A percentile compares a stretch with the other conserved stretches of the same genome.
These are phyloP conservation scores for Xylaria flabelliformis DNA, from an alignment of 495 filamentous ascomycete genomes.

Conservation along the genomic window DNA sequence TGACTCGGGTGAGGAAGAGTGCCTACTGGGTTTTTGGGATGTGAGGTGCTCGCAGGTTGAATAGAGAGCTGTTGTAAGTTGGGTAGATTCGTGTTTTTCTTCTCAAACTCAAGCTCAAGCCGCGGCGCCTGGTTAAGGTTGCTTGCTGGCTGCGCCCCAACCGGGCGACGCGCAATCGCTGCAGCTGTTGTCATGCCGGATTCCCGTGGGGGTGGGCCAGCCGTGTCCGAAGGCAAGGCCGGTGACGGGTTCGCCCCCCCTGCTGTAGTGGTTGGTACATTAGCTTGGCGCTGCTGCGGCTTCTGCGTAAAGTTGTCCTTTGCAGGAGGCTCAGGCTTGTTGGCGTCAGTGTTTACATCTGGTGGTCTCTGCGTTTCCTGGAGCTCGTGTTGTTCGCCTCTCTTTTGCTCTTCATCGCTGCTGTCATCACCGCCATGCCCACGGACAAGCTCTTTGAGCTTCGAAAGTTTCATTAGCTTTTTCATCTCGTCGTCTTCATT, in stretches of 20 bases:
- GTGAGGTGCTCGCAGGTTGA: not conserved
- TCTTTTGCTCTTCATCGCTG: conserved; percentile 1
- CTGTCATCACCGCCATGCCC: conserved; percentile 5
- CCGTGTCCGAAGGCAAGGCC: conserved; percentile 16
- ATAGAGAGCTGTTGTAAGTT: not conserved
- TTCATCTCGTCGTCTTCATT: conserved; percentile 34
- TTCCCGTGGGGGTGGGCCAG: conserved; percentile 34
- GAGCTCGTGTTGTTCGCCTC: not conserved
- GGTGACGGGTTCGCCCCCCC: conserved; percentile 17
- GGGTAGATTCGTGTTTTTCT: not conserved
- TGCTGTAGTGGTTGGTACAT: conserved; percentile 16
- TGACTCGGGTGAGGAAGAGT: conserved; percentile 16
- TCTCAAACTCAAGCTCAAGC: not conserved
- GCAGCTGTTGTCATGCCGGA: conserved; percentile 24
- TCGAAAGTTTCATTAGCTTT: conserved; percentile 31
- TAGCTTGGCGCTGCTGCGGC: not conserved
- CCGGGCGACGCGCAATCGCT: conserved; percentile 31
- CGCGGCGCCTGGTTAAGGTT: not conserved
- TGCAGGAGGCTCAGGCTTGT: conserved; percentile 17
- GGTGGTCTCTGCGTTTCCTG: not conserved
- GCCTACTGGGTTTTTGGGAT: conserved; percentile 3
- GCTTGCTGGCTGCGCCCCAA: conserved; percentile 22
- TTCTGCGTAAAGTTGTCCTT: not conserved
- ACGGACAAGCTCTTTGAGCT: conserved; percentile 24
- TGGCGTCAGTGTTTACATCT: not conserved